These are phyloP conservation scores for Pythium vanterpoolii DNA, from an alignment of 352 stramenopile genomes.

Conservation along the genomic window DNA sequence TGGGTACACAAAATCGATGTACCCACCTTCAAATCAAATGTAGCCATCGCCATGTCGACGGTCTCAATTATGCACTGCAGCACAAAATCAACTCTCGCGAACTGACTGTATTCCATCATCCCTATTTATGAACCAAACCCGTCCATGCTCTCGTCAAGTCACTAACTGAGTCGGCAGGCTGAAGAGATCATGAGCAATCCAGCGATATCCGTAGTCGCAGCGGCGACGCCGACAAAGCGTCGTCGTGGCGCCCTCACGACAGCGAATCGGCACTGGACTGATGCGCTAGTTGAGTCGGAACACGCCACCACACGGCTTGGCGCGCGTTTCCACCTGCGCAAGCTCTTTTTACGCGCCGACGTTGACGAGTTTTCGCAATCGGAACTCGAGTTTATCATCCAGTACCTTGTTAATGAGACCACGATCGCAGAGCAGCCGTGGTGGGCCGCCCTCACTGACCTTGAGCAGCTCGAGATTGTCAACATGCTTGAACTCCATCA, in stretches of 20 bases:
- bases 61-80: too few species aligned
- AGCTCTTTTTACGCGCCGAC: slow-evolving; percentile 22
- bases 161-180: background rate
- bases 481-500: slow-evolving; percentile 23
- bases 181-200: background rate
- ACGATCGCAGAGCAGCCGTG: slow-evolving; percentile 27
- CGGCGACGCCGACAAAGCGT: slow-evolving; percentile 1
- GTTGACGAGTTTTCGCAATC: slow-evolving; percentile 27
- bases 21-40: too few species aligned
- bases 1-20: too few species aligned
- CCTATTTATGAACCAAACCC: background rate
- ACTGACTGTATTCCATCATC: too few species aligned
- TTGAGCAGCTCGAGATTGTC: slow-evolving; percentile 28
- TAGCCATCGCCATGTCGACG: too few species aligned
- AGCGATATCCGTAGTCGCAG: background rate
- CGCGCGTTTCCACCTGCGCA: slow-evolving; percentile 25
- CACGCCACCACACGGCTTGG: slow-evolving; percentile 22
- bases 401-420: slow-evolving; percentile 28
- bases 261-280: slow-evolving; percentile 20
- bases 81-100: too few species aligned
- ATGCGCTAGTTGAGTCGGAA: slow-evolving; percentile 16
- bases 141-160: background rate
- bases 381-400: slow-evolving; percentile 26
- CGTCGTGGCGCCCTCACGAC: slow-evolving; percentile 16
- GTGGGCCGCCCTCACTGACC: slow-evolving; percentile 22